Evolutionary conservation across 2,329 filamentous ascomycete genomes (phyloP), one percentile per base, ranked within the genome.

Genomic region (Colletotrichum cuscutae): DNA sequence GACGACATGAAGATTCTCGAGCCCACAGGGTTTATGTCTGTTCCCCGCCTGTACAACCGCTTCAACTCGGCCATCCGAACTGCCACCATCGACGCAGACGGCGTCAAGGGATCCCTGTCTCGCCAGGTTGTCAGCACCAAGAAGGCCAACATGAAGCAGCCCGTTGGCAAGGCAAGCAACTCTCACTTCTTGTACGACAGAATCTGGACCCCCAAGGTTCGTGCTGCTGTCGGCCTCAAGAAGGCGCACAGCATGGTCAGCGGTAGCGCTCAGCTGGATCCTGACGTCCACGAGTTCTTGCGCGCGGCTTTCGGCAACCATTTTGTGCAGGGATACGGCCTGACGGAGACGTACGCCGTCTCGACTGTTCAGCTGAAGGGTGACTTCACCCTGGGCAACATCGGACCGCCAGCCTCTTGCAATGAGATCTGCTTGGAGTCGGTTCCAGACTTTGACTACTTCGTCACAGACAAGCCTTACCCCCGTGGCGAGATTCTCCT

Each of bases 381-480:
- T 59, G 97, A 99, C 81, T 91, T 94, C 80, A 89, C 88, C 9
- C 85, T 92, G 5, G 95, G 95, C 74, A 97, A 95, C 83, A 96
- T 96, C 77, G 97, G 97, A 65, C 91, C 89, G 5, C 88, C 95
- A 0, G 88, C 89, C 73, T 87, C 91, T 8, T 88, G 87, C 72
- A 83, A 89, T 9, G 97, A 99, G 85, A 85, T 92, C 61, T 97
- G 95, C 81, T 87, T 98, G 68, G 87, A 92, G 80, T 97, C 95
- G 65, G 93, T 97, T 7, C 95, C 96, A 1, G 96, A 98, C 75
- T 96, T 98, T 89, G 96, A 98, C 68, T 99, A 99, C 85, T 89
- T 92, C 1, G 90, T 93, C 61, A 92, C 93, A 11, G 96, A 99
- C 86, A 94, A 93, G 86, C 97, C 97, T 4, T 88, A 93, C 80